Evolutionary conservation across 2,329 filamentous ascomycete species (phyloP), one percentile per base, ranked within the genome.

Genomic region (Pestalotiopsis fici): DNA sequence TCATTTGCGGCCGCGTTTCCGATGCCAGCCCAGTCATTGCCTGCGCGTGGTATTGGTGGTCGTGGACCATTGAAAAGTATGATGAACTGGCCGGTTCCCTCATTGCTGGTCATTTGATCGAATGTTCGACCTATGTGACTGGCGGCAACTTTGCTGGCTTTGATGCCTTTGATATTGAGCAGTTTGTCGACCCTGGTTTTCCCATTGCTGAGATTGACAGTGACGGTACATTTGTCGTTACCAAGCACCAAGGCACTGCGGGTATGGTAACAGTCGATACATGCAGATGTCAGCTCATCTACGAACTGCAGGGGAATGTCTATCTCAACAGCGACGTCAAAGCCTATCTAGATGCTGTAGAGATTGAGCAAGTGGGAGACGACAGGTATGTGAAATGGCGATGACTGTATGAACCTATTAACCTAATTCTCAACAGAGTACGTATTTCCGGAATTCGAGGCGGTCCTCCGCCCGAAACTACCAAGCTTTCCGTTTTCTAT

Each of bases 261-360:
- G 74, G 73, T 11, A 60, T 69, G n/a, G 68, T 74, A 1, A 75
- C 65, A 25, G 50, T 74, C 13, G 74, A 76, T 1, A 79, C 76
- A 0, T 73, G 73, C 31, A 78, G 71, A 0, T 76, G 73, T 0
- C 83, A 85, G 66, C 74, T 85, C 2, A 69, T 85, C 3, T 85
- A 85, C 50, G 83, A 85, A 64, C 72, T 85, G 23, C 83, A 85
- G 21, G 83, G 83, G 0, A 80, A 80, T 3, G 83, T 83, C 0
- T 79, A 76, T 0, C 85, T 85, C 62, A 85, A 85, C 66, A 76
- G 81, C 1, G 83, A 82, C 0, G 81, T 65, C 78, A 81, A 66
- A 77, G 82, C n/a, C n/a, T 37, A 43, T 27, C 15, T 60, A 11
- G 57, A 60, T 35, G n/a, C 0, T 84, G 84, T 65, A 65, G 82